A percentile compares a stretch with the other conserved stretches of the same genome.
phyloP scores from a whole-genome alignment of 208 protist genomes.

The Phytomonas sp. region DNA sequence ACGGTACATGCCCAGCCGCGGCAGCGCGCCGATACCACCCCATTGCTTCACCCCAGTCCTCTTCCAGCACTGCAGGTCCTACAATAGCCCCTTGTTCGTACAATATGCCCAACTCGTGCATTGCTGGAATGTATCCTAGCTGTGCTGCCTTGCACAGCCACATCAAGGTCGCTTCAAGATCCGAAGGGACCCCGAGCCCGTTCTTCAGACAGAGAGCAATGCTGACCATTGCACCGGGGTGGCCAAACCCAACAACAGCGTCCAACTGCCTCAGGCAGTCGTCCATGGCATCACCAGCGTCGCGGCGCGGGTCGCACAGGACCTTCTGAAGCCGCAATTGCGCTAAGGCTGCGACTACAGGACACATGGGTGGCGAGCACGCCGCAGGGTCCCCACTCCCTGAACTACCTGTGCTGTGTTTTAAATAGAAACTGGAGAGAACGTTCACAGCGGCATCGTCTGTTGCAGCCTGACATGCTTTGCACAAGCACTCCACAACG shows the following conservation, averaged over 20 bases:
- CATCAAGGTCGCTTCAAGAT: slow-evolving; percentile 33
- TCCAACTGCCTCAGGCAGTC: slow-evolving; percentile 32
- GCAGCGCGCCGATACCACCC: slow-evolving; percentile 57
- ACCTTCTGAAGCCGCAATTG: slow-evolving; percentile 19
- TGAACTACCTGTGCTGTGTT: not conserved
- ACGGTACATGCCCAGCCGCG: slow-evolving; percentile 34
- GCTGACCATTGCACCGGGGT: slow-evolving; percentile 60
- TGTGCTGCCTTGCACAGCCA: slow-evolving; percentile 60
- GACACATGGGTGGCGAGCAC: slow-evolving; percentile 12
- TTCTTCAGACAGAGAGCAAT: slow-evolving; percentile 58
- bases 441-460: slow-evolving; percentile 10
- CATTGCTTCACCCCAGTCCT: slow-evolving; percentile 76
- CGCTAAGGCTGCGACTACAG: slow-evolving; percentile 33
- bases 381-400: not conserved
- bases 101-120: slow-evolving; percentile 69
- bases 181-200: slow-evolving; percentile 27
- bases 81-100: slow-evolving; percentile 43
- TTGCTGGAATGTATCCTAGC: slow-evolving; percentile 58
- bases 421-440: slow-evolving; percentile 9
- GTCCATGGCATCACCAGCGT: not conserved
- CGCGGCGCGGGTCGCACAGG: not conserved
- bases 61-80: slow-evolving; percentile 9
- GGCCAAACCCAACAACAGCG: slow-evolving; percentile 25
- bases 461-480: slow-evolving; percentile 12
- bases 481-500: slow-evolving; percentile 11